These are phyloP conservation scores for Penicillium paneum DNA, from an alignment of 2,329 filamentous ascomycete species.

Conservation along the genomic window DNA sequence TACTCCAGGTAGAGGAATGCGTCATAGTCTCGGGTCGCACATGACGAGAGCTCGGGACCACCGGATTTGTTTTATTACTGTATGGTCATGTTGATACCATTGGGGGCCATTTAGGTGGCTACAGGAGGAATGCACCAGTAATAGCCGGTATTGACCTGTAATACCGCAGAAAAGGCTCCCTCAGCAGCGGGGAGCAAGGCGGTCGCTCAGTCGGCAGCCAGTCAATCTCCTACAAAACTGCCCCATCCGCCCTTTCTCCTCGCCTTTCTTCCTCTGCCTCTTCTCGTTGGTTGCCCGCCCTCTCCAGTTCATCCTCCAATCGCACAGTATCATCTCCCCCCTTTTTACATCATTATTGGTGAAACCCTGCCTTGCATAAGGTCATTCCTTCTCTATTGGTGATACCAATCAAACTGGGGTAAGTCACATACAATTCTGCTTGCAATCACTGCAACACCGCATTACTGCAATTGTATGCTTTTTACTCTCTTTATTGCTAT, in stretches of 20 bases:
- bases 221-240: conserved; percentile 40
- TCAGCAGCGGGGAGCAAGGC: conserved; percentile 6
- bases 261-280: conserved; percentile 37
- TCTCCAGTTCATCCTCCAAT: conserved; percentile 32
- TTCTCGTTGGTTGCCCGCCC: conserved; percentile 42
- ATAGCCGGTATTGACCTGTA: background rate
- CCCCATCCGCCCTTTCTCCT: conserved; percentile 40
- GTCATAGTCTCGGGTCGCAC: conserved; percentile 10
- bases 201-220: conserved; percentile 8
- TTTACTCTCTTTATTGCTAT: background rate
- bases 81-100: conserved; percentile 2
- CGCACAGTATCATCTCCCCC: conserved; percentile 17
- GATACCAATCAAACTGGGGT: background rate
- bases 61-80: conserved; percentile 5
- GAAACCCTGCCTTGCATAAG: conserved; percentile 7
- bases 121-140: background rate
- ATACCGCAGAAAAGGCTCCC: conserved; percentile 14
- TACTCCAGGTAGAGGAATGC: background rate
- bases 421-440: conserved; percentile 1
- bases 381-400: background rate
- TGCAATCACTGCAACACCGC: background rate
- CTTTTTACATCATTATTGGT: conserved; percentile 9
- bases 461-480: background rate
- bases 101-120: background rate
- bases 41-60: conserved; percentile 6